Conservation (phyloP, 805 yeast genomes). For the Yarrowia sp. region DNA sequence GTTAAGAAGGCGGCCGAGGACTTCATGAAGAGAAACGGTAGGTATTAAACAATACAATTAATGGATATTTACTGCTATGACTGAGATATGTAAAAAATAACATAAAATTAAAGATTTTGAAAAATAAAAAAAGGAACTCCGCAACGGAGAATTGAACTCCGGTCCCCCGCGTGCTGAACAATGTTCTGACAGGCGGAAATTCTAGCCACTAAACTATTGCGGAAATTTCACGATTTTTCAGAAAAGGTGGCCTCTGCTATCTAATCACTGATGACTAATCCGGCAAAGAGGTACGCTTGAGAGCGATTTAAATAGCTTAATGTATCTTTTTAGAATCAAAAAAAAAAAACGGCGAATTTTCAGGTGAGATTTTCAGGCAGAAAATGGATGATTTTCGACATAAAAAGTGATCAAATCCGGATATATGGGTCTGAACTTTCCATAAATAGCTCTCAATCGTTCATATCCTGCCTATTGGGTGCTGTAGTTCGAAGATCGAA, state of each 20-base stretch:
- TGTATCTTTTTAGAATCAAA: not conserved
- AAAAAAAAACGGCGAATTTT: not conserved
- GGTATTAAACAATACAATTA: not conserved
- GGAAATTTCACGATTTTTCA: not conserved
- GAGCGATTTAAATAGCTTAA: no score
- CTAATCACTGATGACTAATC: not conserved
- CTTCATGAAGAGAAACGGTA: not conserved
- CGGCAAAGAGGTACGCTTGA: no score
- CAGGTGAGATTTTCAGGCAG: no score
- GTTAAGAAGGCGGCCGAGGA: constrained; percentile 43
- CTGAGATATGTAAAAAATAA: not conserved
- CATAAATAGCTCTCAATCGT: no score
- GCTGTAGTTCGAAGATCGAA: not conserved
- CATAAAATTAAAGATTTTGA: not conserved
- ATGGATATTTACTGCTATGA: no score
- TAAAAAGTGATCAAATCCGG: no score
- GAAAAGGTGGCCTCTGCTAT: not conserved
- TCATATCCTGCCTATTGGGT: no score
- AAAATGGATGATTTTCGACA: no score
- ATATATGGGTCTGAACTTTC: no score
- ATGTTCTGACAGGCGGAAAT: constrained; percentile 41
- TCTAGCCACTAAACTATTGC: constrained; percentile 43
- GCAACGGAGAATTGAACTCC: not conserved
- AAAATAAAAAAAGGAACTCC: not conserved
- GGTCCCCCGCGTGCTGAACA: not conserved